Base-by-base conservation (phyloP, 2,329 filamentous ascomycete genomes). In the Trichoderma arundinaceum region DNA sequence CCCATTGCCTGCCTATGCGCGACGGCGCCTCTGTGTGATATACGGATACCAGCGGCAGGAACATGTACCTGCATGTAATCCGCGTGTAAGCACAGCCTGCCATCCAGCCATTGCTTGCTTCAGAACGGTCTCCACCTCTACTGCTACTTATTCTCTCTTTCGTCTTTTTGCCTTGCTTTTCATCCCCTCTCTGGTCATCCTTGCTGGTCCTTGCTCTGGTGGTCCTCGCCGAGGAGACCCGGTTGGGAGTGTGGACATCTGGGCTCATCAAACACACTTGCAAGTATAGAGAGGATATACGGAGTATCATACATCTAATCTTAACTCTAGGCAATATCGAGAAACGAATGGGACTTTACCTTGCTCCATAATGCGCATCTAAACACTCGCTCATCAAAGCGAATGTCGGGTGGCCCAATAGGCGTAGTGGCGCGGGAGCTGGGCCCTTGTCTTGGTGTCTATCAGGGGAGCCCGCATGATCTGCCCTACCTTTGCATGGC, bases 81-180 rank as follows among this genome's bases (percentile, higher is more conserved):
- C 38, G 35, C 12, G 38, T 56, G 58, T 61, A 38, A 61, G 58
- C 58, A 52, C 58, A 61, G 58, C 58, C 35, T 41, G 32, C 57
- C 57, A 60, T 51, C 19, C 19, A 51, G 13, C 35, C 46, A 52
- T 52, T 52, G 22, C 46, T 52, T 61, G 58, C 58, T 52, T 52
- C 38, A 17, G n/a, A 43, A 8, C 19, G 15, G 22, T 44, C 35
- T 7, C 58, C 58, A 53, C 46, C 33, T 22, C 38, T 39, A 12
- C n/a, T 62, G 38, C 39, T 35, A 53, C 58, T 61, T 19, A 19
- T 33, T 17, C 10, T 39, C 22, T 15, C 58, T 33, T 60, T 19
- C 51, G n/a, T 32, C 8, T n/a, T 39, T 9, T 48, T 15, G 33
- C 33, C 15, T 28, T 12, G 19, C 35, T 19, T 17, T 48, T 60